A percentile compares a stretch with the other conserved stretches of the same genome.
phyloP scores from a whole-genome alignment of 768 basidiomycete genomes.

The Clitopilus hobsonii region DNA sequence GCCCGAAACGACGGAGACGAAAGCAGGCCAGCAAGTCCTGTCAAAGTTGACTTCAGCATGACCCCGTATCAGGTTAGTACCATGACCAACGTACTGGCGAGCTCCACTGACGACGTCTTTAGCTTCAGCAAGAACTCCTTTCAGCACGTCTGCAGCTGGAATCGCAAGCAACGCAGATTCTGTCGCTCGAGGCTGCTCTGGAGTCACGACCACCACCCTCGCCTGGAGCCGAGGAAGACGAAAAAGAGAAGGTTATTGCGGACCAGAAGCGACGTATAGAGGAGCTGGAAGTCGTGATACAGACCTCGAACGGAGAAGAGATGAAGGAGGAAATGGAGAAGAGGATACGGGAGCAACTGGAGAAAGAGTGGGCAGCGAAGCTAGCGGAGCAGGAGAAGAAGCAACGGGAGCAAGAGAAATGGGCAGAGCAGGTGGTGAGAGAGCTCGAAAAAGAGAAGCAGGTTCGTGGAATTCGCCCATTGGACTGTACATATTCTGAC shows the following conservation, averaged over 20 bases:
- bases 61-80: constrained; percentile 70
- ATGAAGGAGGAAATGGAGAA: constrained; percentile 66
- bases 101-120: neutral
- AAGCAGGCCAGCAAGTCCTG: constrained; percentile 76
- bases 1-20: constrained; percentile 68
- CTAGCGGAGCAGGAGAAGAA: constrained; percentile 53
- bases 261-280: constrained; percentile 73
- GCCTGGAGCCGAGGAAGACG: constrained; percentile 70
- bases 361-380: constrained; percentile 64
- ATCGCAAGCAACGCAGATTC: constrained; percentile 76
- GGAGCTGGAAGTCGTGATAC: constrained; percentile 68
- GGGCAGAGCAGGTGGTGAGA: constrained; percentile 70
- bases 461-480: constrained; percentile 26
- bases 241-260: constrained; percentile 69
- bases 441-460: constrained; percentile 79
- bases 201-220: constrained; percentile 66
- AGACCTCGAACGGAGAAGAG: constrained; percentile 57
- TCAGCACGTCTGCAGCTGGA: constrained; percentile 73
- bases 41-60: constrained; percentile 88
- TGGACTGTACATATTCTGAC: neutral
- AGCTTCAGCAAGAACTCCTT: constrained; percentile 89
- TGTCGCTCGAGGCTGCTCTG: constrained; percentile 77
- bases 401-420: constrained; percentile 66
- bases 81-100: neutral
- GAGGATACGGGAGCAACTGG: constrained; percentile 66